Conservation (phyloP, 164 flowering plant genomes). For the Macadamia tetraphylla region DNA sequence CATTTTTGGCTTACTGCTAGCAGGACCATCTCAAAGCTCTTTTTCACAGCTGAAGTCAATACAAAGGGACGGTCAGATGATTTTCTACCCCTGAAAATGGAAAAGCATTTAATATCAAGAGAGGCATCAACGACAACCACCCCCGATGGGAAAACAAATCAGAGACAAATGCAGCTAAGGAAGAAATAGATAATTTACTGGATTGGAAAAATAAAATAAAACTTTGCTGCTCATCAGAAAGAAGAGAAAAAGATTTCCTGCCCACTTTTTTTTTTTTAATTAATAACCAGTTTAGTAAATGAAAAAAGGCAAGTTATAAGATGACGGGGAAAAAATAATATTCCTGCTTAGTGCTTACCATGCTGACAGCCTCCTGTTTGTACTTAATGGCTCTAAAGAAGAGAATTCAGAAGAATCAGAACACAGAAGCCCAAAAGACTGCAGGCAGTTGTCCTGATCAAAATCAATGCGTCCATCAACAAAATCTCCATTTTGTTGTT, state of each 20-base stretch:
- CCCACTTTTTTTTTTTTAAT: too few relatives aligned
- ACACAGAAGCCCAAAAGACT: constrained; percentile 22
- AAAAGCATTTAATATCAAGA: constrained; percentile 2
- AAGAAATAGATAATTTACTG: background rate
- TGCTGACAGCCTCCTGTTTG: constrained; percentile 17
- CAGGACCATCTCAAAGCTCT: constrained; percentile 67
- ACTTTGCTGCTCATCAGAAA: too few relatives aligned
- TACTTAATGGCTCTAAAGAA: constrained; percentile 24
- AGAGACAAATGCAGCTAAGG: background rate
- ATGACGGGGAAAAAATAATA: too few relatives aligned
- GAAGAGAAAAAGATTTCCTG: too few relatives aligned
- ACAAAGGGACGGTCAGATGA: constrained; percentile 37
- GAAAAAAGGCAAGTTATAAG: too few relatives aligned
- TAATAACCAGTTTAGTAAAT: background rate
- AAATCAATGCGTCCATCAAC: constrained; percentile 11
- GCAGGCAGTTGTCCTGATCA: constrained; percentile 16
- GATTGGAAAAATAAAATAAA: too few relatives aligned
- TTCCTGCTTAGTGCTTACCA: constrained; percentile 36
- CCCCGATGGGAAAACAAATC: background rate
- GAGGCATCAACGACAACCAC: background rate
- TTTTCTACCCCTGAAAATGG: constrained; percentile 26
- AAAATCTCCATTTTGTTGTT: constrained; percentile 5
- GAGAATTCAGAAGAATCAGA: constrained; percentile 6
- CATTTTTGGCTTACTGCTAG: constrained; percentile 77
- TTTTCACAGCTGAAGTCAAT: constrained; percentile 53